These are phyloP conservation scores for Sherardia arvensis DNA, from an alignment of 257 asterid species.

Conservation along the genomic window DNA sequence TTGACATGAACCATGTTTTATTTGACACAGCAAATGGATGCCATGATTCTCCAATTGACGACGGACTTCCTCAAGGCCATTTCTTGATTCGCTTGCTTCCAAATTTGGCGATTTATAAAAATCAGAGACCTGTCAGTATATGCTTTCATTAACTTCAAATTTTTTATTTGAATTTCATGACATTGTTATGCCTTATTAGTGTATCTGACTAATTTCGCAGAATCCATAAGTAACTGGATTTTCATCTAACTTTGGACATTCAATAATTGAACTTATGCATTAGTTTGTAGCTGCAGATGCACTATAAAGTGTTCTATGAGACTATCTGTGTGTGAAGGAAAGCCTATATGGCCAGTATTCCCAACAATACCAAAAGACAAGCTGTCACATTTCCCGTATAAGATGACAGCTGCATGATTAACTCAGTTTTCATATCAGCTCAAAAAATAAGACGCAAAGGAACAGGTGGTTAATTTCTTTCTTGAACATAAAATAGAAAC, in stretches of 20 bases:
- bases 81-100: constrained; percentile 47
- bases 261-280: too few relatives aligned
- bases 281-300: background rate
- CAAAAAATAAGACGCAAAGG: background rate
- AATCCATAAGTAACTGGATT: background rate
- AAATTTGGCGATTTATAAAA: constrained; percentile 55
- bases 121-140: constrained; percentile 53
- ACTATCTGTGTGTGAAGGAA: background rate
- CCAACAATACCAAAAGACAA: background rate
- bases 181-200: background rate
- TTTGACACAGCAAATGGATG: constrained; percentile 71
- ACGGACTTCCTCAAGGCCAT: constrained; percentile 76
- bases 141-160: constrained; percentile 5
- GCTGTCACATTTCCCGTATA: background rate
- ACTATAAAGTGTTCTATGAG: background rate
- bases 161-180: background rate
- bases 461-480: background rate
- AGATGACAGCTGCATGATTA: background rate
- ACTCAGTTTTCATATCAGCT: background rate
- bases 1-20: constrained; percentile 72
- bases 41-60: constrained; percentile 71
- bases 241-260: background rate
- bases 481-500: background rate
- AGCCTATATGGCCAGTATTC: background rate
- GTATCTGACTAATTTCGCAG: background rate